Conservation (phyloP, 192 early-diverging fungal genomes). For the Coemansia nantahalensis region DNA sequence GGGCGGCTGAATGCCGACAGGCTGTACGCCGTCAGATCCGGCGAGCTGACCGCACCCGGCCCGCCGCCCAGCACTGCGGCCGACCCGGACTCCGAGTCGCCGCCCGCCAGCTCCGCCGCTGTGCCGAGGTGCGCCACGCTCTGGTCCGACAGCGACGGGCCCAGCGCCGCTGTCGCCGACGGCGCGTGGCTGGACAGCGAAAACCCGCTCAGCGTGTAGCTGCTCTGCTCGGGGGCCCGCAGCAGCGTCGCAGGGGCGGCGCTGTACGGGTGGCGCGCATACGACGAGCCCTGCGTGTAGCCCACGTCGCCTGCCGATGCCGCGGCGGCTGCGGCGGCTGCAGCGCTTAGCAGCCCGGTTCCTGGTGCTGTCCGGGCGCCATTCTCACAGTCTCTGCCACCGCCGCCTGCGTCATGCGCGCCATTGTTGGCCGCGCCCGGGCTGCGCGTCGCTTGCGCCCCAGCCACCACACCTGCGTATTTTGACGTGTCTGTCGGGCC, state of each 20-base stretch:
- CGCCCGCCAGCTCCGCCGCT: not conserved
- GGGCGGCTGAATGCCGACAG: conserved; percentile 51
- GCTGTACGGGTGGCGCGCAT: conserved; percentile 3
- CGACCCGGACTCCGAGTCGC: conserved; percentile 1
- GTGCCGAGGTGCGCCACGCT: not conserved
- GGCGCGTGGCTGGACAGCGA: conserved; percentile 12
- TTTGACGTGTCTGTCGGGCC: conserved; percentile 27
- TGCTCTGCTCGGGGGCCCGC: conserved; percentile 1
- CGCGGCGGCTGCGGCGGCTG: conserved; percentile 33
- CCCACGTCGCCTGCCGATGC: conserved; percentile 13
- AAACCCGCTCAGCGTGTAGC: conserved; percentile 13
- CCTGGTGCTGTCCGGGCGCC: conserved; percentile 6
- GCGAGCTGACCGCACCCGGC: conserved; percentile 1
- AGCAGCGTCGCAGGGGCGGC: not conserved
- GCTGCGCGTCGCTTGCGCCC: conserved; percentile 7
- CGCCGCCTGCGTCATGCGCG: not conserved
- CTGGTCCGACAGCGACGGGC: conserved; percentile 10
- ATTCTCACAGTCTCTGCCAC: not conserved
- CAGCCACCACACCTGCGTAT: conserved; percentile 32
- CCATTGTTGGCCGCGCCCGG: not conserved
- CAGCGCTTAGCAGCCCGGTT: conserved; percentile 22
- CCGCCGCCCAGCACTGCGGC: no score
- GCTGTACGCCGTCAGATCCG: conserved; percentile 43
- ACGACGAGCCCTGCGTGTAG: conserved; percentile 1
- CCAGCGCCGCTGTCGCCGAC: conserved; percentile 4